Base-by-base conservation (phyloP, 768 basidiomycete genomes). In the Pisolithus tinctorius region DNA sequence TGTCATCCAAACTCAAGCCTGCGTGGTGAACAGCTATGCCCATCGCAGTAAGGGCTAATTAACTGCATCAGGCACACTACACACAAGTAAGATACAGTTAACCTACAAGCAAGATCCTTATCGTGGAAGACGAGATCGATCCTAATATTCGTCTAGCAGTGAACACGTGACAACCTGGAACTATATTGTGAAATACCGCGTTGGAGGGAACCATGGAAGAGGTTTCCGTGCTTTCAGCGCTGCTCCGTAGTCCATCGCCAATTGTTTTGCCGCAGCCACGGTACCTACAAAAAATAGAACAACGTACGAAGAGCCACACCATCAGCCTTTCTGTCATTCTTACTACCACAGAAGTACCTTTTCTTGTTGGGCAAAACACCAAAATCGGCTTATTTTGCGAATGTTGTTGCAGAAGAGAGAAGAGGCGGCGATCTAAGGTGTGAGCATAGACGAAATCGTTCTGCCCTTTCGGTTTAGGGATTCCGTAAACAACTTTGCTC, bases 1-100 rank as follows among this genome's bases (percentile, higher is more conserved):
- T 79, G 60, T 97, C 94, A 25, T 84, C 78, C 40, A 80, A 63
- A 11, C 72, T 77, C 47, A 97, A 68, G 2, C 95, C 95, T 4
- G 93, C 95, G 62, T 98, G 94, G 63, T 99, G 95, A 6, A 92
- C 79, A 10, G 91, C 93, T 45, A 98, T 82, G 1, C 95, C 96
- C 48, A 65, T 67, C 1, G 71, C 64, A n/a, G 82, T 83, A 30
- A 94, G 73, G 29, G 76, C 88, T 84, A 57, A 51, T 43, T 47
- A 6, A 20, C 27, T 48, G 36, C 40, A 41, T 65, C 31, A 62
- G 42, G 11, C 34, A 42, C 41, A 23, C 1, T 11, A 31, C 37
- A n/a, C 8, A 44, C 7, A 2, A 54, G 27, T 16, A n/a, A 26
- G 36, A 6, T 23, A 38, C 7, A 34, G 44, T n/a, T 31, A 20